Evolutionary conservation across 2,329 filamentous ascomycete species (phyloP).

Genomic region (Xylaria multiplex): DNA sequence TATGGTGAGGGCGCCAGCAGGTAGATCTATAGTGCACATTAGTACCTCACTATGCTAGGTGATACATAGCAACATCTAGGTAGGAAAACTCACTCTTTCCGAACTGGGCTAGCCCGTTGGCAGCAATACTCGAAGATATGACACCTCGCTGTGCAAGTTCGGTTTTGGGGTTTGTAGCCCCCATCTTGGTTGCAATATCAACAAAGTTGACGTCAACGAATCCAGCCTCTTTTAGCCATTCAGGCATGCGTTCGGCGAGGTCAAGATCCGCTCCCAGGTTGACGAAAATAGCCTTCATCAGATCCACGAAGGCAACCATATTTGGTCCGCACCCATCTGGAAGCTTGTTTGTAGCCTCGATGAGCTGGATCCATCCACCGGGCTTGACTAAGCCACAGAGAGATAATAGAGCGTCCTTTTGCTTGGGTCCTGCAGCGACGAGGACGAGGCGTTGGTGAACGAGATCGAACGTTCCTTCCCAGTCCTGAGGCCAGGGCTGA

Average conservation of each 20-base stretch:
- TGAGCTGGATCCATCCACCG: slow-evolving; percentile 28
- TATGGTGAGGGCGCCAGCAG: background rate
- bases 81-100: slow-evolving; percentile 8
- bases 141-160: slow-evolving; percentile 17
- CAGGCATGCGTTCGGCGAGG: background rate
- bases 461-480: slow-evolving; percentile 16
- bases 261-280: slow-evolving; percentile 13
- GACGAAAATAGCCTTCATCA: slow-evolving; percentile 18
- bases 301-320: slow-evolving; percentile 14
- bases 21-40: background rate
- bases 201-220: slow-evolving; percentile 10
- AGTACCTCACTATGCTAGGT: background rate
- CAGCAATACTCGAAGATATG: slow-evolving; percentile 13
- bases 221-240: slow-evolving; percentile 23
- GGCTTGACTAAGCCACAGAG: slow-evolving; percentile 11
- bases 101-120: background rate
- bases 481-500: slow-evolving; percentile 11
- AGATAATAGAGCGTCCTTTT: slow-evolving; percentile 7
- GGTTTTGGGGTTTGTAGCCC: slow-evolving; percentile 11
- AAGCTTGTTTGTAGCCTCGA: slow-evolving; percentile 20
- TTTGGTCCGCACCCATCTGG: slow-evolving; percentile 9
- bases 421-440: slow-evolving; percentile 13
- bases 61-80: background rate
- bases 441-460: slow-evolving; percentile 23
- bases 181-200: slow-evolving; percentile 13